These are phyloP conservation scores for Bolboschoenoplectus hybrid DNA, from an alignment of 202 grass and related monocot genomes.

Conservation along the genomic window DNA sequence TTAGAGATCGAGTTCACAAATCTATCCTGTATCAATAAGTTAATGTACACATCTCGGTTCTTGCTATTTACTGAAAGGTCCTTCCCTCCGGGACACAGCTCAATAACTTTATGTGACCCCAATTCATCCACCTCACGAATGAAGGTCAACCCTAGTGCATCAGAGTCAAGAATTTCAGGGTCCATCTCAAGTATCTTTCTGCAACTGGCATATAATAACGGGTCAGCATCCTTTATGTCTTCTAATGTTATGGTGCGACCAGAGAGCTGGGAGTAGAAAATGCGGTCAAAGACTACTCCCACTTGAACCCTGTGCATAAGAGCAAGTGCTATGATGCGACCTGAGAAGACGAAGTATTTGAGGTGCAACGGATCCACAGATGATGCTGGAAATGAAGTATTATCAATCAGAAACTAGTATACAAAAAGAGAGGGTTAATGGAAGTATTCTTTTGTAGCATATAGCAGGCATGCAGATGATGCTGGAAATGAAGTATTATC, in stretches of 20 bases:
- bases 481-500: constrained; percentile 30
- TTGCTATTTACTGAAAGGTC: constrained; percentile 80
- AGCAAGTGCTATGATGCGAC: constrained; percentile 87
- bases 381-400: constrained; percentile 65
- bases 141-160: constrained; percentile 75
- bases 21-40: constrained; percentile 86
- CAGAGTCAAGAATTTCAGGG: constrained; percentile 76
- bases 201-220: constrained; percentile 76
- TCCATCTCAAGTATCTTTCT: constrained; percentile 93
- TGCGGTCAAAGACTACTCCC: constrained; percentile 79
- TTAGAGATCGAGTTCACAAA: constrained; percentile 82
- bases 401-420: not conserved
- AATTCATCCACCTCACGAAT: constrained; percentile 70
- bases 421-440: not conserved
- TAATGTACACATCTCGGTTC: constrained; percentile 75
- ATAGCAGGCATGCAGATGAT: not conserved
- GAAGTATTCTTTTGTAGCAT: not conserved
- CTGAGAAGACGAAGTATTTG: constrained; percentile 86
- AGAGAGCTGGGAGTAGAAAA: constrained; percentile 84
- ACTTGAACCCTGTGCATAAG: constrained; percentile 99
- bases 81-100: constrained; percentile 80
- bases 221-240: constrained; percentile 84
- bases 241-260: constrained; percentile 81
- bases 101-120: constrained; percentile 66
- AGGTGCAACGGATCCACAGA: constrained; percentile 85